Conservation (phyloP, 805 yeast species). For the Metschnikowia koreensis region DNA sequence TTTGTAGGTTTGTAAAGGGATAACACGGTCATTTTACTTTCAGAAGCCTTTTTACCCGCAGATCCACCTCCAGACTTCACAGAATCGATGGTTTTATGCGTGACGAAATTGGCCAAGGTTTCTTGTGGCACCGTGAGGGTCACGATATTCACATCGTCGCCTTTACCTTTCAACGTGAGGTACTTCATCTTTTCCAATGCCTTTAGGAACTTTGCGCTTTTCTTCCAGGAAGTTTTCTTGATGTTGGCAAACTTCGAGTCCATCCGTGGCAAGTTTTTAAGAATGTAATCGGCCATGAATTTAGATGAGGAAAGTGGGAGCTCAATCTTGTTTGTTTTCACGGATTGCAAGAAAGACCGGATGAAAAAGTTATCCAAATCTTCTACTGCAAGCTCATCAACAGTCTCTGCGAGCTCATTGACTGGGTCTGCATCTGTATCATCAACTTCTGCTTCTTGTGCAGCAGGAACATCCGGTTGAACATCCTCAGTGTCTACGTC, state of each 20-base stretch:
- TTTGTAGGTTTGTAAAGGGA: conserved; percentile 57
- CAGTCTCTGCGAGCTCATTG: conserved; percentile 31
- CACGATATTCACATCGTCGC: conserved; percentile 65
- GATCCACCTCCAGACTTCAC: conserved; percentile 26
- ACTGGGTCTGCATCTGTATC: neutral
- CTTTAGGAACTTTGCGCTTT: conserved; percentile 79
- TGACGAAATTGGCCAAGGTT: conserved; percentile 59
- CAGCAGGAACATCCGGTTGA: neutral
- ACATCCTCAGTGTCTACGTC: neutral
- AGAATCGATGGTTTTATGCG: conserved; percentile 46
- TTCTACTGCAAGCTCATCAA: conserved; percentile 46
- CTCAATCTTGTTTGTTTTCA: conserved; percentile 54
- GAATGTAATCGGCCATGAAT: conserved; percentile 68
- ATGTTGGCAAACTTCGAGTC: conserved; percentile 53
- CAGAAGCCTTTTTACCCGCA: conserved; percentile 23
- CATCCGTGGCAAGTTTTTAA: conserved; percentile 71
- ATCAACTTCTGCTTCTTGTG: neutral
- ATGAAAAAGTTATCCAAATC: conserved; percentile 75
- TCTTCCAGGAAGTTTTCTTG: conserved; percentile 87
- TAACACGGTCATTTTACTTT: conserved; percentile 29
- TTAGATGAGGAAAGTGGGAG: conserved; percentile 72
- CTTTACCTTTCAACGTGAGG: conserved; percentile 76
- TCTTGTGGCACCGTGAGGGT: conserved; percentile 16
- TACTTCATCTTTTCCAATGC: conserved; percentile 78
- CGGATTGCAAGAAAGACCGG: conserved; percentile 67